Conservation (phyloP, 176 grass and related monocot species). For the Zea luxurians region DNA sequence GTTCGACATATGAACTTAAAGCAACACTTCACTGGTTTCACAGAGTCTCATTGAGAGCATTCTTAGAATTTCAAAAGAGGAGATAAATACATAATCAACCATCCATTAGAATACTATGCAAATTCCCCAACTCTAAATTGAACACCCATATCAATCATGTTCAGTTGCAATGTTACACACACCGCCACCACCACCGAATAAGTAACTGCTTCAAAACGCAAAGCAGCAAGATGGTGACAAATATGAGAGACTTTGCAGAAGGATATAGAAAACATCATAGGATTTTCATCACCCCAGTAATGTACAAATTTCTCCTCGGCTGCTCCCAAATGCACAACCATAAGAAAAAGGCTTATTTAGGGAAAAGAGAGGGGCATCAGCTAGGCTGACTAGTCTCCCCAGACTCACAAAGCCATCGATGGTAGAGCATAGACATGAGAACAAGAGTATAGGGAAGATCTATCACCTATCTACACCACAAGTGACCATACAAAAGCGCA, state of each 20-base stretch:
- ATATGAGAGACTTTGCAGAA: neutral
- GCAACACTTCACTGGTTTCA: too few species aligned
- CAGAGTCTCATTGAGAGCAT: neutral
- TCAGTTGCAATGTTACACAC: neutral
- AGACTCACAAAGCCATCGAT: neutral
- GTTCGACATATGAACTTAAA: too few species aligned
- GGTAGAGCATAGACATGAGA: constrained; percentile 7
- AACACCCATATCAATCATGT: neutral
- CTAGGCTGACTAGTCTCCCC: neutral
- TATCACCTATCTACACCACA: constrained; percentile 2
- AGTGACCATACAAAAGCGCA: neutral
- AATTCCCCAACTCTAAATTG: constrained; percentile 10
- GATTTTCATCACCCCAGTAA: neutral
- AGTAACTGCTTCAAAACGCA: constrained; percentile 17
- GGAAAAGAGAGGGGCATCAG: neutral
- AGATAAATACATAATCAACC: neutral
- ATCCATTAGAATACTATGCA: neutral
- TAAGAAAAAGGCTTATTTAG: neutral
- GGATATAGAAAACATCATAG: neutral
- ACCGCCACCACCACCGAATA: neutral
- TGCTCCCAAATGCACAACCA: neutral
- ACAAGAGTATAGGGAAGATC: neutral
- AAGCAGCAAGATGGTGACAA: neutral
- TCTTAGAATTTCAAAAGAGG: neutral
- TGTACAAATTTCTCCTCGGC: neutral